These are phyloP conservation scores for Pythium diclinum DNA, from an alignment of 352 stramenopile species.

Conservation along the genomic window DNA sequence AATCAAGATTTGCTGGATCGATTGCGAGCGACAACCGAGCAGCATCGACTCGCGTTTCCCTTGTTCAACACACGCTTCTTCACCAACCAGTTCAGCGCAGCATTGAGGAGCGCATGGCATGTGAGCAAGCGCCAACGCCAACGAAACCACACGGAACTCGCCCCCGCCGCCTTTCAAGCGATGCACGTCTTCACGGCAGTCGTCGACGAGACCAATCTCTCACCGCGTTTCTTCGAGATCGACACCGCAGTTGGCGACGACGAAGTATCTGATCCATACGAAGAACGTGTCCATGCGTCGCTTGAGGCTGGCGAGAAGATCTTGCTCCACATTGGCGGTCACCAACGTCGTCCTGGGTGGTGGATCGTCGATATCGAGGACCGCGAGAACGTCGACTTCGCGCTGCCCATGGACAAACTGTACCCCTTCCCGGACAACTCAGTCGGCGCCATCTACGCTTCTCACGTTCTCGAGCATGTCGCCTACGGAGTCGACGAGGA, in stretches of 20 bases:
- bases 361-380: constrained; percentile 68
- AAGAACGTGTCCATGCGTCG: constrained; percentile 30
- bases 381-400: constrained; percentile 51
- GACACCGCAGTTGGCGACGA: constrained; percentile 36
- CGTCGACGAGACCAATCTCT: constrained; percentile 14
- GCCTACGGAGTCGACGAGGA: constrained; percentile 50
- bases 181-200: constrained; percentile 51
- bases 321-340: constrained; percentile 63
- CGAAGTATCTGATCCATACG: constrained; percentile 39
- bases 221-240: constrained; percentile 34
- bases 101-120: constrained; percentile 49
- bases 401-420: constrained; percentile 64
- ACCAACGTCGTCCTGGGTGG: constrained; percentile 42
- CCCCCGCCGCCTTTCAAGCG: neutral
- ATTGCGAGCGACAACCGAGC: constrained; percentile 42
- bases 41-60: constrained; percentile 38
- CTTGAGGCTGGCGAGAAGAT: constrained; percentile 34
- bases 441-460: constrained; percentile 62
- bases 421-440: constrained; percentile 60
- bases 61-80: constrained; percentile 73
- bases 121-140: constrained; percentile 12
- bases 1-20: constrained; percentile 30
- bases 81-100: constrained; percentile 41
- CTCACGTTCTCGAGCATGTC: constrained; percentile 77
- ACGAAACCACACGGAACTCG: constrained; percentile 10